phyloP scores from a whole-genome alignment of 257 asterid species.

The Linaria vulgaris region DNA sequence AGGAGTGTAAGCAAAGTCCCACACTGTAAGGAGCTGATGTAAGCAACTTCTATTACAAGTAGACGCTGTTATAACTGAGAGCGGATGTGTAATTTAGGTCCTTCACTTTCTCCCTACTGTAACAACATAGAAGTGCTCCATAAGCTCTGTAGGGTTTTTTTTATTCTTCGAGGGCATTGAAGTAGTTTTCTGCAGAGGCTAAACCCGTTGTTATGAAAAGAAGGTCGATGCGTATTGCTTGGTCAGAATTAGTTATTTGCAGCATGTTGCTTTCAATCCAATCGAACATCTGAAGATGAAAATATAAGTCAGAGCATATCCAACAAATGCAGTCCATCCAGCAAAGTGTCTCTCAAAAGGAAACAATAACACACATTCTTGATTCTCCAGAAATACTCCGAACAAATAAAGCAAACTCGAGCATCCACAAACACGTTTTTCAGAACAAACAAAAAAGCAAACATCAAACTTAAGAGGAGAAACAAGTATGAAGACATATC shows the following conservation, averaged over 20 bases:
- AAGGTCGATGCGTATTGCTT: slow-evolving; percentile 62
- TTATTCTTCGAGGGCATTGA: slow-evolving; percentile 48
- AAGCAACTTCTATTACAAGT: background rate
- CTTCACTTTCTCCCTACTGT: slow-evolving; percentile 55
- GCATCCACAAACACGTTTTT: too few species aligned
- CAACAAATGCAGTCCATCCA: slow-evolving; percentile 5
- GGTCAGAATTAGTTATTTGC: slow-evolving; percentile 37
- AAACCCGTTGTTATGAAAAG: slow-evolving; percentile 47
- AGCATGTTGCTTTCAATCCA: slow-evolving; percentile 60
- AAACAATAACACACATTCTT: too few species aligned
- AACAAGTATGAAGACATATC: too few species aligned
- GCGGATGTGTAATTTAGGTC: slow-evolving; percentile 36
- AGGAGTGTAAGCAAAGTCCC: background rate
- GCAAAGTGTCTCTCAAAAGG: background rate
- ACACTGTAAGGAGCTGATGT: background rate
- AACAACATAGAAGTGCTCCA: slow-evolving; percentile 73
- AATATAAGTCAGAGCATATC: slow-evolving; percentile 16
- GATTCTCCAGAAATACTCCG: too few species aligned
- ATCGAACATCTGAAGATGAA: slow-evolving; percentile 50
- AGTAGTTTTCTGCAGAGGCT: slow-evolving; percentile 64
- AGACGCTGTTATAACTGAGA: slow-evolving; percentile 59
- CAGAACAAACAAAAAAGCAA: too few species aligned
- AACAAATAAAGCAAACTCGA: too few species aligned
- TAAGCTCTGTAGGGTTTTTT: slow-evolving; percentile 58
- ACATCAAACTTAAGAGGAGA: too few species aligned